phyloP scores from a whole-genome alignment of 2,329 filamentous ascomycete genomes.

The Alternaria longipes region DNA sequence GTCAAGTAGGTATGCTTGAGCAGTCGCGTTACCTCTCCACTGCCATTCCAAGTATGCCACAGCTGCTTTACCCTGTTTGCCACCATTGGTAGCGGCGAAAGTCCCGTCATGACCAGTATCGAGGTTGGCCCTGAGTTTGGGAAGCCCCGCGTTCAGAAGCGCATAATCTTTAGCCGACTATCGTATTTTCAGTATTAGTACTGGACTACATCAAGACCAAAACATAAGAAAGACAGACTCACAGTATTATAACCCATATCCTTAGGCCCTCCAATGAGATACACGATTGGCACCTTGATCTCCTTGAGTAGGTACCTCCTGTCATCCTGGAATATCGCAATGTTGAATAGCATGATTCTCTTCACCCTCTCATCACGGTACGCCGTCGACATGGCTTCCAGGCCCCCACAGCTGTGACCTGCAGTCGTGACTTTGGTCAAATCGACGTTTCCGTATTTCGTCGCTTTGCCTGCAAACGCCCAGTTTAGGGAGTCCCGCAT shows the following conservation, averaged over 20 bases:
- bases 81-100: constrained; percentile 29
- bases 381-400: constrained; percentile 28
- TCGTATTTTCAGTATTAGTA: background rate
- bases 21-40: constrained; percentile 30
- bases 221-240: constrained; percentile 5
- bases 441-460: constrained; percentile 33
- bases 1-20: constrained; percentile 26
- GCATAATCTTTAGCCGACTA: constrained; percentile 30
- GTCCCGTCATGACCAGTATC: constrained; percentile 35
- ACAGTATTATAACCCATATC: constrained; percentile 31
- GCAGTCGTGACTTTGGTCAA: constrained; percentile 28
- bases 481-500: constrained; percentile 33
- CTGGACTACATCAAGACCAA: background rate
- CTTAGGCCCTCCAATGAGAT: constrained; percentile 28
- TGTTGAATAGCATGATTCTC: constrained; percentile 32
- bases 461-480: constrained; percentile 27
- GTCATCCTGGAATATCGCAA: constrained; percentile 32
- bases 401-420: constrained; percentile 30
- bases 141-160: constrained; percentile 23
- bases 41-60: constrained; percentile 33
- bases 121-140: constrained; percentile 30
- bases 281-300: constrained; percentile 32
- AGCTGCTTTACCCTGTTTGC: constrained; percentile 33
- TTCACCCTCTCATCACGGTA: constrained; percentile 32
- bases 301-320: constrained; percentile 28